Evolutionary conservation across 2,329 filamentous ascomycete species (phyloP), one percentile per base, ranked within the genome.

Genomic region (Colletotrichum nymphaeae): DNA sequence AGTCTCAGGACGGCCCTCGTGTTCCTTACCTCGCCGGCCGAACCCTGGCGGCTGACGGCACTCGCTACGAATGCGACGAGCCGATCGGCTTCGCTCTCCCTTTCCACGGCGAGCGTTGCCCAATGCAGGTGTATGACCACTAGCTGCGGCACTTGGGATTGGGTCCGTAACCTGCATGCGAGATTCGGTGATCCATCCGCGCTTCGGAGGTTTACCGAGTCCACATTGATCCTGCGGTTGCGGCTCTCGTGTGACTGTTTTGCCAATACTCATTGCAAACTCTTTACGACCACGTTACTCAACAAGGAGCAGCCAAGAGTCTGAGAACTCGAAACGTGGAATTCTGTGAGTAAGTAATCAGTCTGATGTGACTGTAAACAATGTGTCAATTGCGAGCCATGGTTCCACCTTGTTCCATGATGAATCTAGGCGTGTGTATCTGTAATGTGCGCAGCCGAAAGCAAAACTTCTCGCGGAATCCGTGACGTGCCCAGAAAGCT

Each of bases 131-230:
- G 35, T 24, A 8, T 55, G 16, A 30, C 59, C 22, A 24, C 46
- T 58, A 70, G 53, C 55, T 46, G 60, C 67, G 55, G 60, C 55
- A 60, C 59, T 65, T 65, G 35, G 55, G 55, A 70, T 46, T 62
- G 67, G 56, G 28, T 63, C 42, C 22, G 56, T 42, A 37, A 28
- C 35, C 59, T 63, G 53, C 58, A 69, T 64, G 42, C 67, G 67
- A 65, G 55, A 60, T 65, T 65, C 70, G 70, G 67, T 46, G 58
- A 65, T 65, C 67, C 67, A 70, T 62, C 70, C 70, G 70, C 67
- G 37, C 22, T 49, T 70, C 70, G 70, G 70, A 66, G 26, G 60
- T 65, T 70, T 53, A 22, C 67, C 70, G 70, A 73, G 46, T 69
- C 70, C 66, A 56, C 42, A 30, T 24, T 37, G 49, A 22, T 22